phyloP scores from a whole-genome alignment of 2,329 filamentous ascomycete genomes.

The Arthroderma sp. region DNA sequence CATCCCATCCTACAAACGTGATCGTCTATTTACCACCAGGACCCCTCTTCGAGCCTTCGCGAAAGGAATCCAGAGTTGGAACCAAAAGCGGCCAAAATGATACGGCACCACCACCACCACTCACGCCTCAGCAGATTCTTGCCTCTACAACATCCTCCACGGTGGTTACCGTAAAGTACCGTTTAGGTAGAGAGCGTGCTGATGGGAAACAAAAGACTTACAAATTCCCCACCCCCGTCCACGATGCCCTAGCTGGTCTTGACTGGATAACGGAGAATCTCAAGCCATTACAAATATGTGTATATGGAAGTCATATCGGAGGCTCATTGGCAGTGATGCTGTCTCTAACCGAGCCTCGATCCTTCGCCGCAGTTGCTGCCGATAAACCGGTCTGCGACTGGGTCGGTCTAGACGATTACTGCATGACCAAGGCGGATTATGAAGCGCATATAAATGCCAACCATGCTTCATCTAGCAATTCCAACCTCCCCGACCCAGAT shows the following conservation, averaged over 20 bases:
- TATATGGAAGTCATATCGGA: constrained; percentile 25
- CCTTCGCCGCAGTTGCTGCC: constrained; percentile 21
- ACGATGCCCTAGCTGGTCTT: constrained; percentile 26
- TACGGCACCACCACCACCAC: background rate
- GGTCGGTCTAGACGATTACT: constrained; percentile 29
- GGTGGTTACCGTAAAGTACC: constrained; percentile 30
- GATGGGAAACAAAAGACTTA: constrained; percentile 8
- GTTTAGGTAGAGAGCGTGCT: constrained; percentile 16
- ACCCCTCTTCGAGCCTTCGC: constrained; percentile 15
- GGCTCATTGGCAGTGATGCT: constrained; percentile 32
- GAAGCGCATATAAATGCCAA: constrained; percentile 3
- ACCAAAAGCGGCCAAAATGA: background rate
- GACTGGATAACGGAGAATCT: constrained; percentile 26
- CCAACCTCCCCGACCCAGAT: background rate
- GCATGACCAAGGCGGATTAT: constrained; percentile 11
- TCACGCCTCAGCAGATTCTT: constrained; percentile 16
- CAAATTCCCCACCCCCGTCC: constrained; percentile 25
- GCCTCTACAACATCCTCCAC: constrained; percentile 21
- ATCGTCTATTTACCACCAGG: constrained; percentile 27
- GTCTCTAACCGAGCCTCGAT: constrained; percentile 26
- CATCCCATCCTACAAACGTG: constrained; percentile 15
- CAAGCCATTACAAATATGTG: constrained; percentile 17
- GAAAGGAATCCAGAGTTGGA: background rate
- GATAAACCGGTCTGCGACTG: constrained; percentile 27
- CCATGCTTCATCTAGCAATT: background rate